Percentiles rank a stretch among this genome's conserved stretches.
These are phyloP conservation scores for Monosporascus sp. DNA, from an alignment of 2,329 filamentous ascomycete genomes.

Conservation along the genomic window DNA sequence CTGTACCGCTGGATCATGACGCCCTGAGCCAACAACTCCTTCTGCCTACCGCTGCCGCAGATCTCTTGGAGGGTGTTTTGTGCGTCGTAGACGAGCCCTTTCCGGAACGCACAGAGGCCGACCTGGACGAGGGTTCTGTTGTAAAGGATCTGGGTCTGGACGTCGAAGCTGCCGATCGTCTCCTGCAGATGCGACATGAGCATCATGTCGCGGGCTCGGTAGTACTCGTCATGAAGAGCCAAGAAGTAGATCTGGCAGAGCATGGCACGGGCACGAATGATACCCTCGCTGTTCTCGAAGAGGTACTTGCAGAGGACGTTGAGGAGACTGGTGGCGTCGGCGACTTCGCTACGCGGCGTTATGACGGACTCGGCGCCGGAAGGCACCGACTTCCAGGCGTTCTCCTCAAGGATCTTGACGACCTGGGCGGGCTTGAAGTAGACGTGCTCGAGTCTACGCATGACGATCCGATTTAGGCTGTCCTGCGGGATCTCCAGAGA, in stretches of 20 bases:
- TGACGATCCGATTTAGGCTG: slow-evolving; percentile 84
- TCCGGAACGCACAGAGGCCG: slow-evolving; percentile 95
- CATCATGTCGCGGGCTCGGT: slow-evolving; percentile 97
- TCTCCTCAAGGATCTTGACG: slow-evolving; percentile 88
- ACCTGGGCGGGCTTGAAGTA: slow-evolving; percentile 99
- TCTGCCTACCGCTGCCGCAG: slow-evolving; percentile 93
- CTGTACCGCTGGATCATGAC: slow-evolving; percentile 97
- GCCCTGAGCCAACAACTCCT: slow-evolving; percentile 95
- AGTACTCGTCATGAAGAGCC: slow-evolving; percentile 95
- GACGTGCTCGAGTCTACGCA: slow-evolving; percentile 91
- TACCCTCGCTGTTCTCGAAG: slow-evolving; percentile 90
- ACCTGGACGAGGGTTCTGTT: slow-evolving; percentile 97
- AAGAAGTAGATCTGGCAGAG: slow-evolving; percentile 98
- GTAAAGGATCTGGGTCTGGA: slow-evolving; percentile 96
- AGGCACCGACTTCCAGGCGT: slow-evolving; percentile 80
- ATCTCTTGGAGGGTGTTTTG: slow-evolving; percentile 98
- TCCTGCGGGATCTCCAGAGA: slow-evolving; percentile 75
- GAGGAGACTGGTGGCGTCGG: slow-evolving; percentile 71
- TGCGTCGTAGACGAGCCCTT: slow-evolving; percentile 92
- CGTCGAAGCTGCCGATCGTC: slow-evolving; percentile 93
- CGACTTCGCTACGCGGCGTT: slow-evolving; percentile 64
- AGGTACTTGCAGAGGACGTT: slow-evolving; percentile 90
- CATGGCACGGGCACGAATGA: slow-evolving; percentile 94
- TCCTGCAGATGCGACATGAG: slow-evolving; percentile 99
- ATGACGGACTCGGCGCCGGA: slow-evolving; percentile 67